Base-by-base conservation (phyloP, 352 stramenopile genomes). In the Globisporangium mamillatum region DNA sequence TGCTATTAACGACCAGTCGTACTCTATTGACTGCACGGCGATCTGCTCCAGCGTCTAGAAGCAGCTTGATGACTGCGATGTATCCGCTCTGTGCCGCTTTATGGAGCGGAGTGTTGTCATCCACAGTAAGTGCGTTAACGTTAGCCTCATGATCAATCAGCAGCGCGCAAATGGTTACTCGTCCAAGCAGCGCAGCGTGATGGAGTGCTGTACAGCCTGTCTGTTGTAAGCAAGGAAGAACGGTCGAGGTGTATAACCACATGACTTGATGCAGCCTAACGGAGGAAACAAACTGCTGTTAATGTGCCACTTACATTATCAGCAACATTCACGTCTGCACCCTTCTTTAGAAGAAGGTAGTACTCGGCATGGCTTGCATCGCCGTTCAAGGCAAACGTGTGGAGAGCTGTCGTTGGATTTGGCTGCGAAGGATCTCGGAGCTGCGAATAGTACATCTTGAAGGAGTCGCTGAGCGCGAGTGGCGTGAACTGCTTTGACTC, bases 31-130 rank as follows among this genome's bases (percentile, higher is more conserved):
- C 22, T 12, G 64, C 59, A 29, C 52, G 46, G 4, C 46, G 62
- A 34, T 74, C 55, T 4, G 71, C 71, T 22, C 69, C 68, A 50
- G 71, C 54, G 9, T 63, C 55, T 48, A 82, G 64, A 55, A 84
- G 63, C 53, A 79, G 18, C 25, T 72, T 46, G 1, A 76, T 57
- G 14, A 79, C 63, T 4, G 67, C 56, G 22, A 32, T 16, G 34
- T 67, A 55, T 8, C 73, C 75, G 22, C 75, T 69, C 44, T 81
- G 74, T 16, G 75, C 75, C 25, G 77, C 77, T 75, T 84, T 84
- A 36, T 84, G 75, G 8, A 84, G 66, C 25, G 77, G 58, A 16
- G 73, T 76, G 59, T 46, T 78, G 44, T 56, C 64, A 16, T 74
- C 67, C 6, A 44, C 25, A 36, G 70, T 64, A 27, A 54, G 36